Evolutionary conservation across 352 stramenopile species (phyloP).

Genomic region (Phytophthora pluvialis): DNA sequence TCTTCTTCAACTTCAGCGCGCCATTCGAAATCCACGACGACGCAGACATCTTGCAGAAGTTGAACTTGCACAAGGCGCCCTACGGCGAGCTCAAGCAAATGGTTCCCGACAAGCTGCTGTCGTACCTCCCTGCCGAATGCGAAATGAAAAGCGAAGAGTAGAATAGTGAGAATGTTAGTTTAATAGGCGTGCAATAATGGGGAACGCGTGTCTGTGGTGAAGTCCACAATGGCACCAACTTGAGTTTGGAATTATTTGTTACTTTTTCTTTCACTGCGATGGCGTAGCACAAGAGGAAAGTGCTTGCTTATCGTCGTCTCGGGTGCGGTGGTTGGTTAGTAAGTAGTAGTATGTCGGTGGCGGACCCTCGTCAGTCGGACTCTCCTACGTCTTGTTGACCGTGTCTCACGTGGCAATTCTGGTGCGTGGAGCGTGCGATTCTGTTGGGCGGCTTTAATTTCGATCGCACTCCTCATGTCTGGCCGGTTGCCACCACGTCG

Average conservation of each 20-base stretch:
- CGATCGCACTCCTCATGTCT: slow-evolving; percentile 21
- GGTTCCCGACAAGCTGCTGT: slow-evolving; percentile 78
- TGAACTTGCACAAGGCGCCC: slow-evolving; percentile 89
- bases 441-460: too few relatives aligned
- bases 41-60: slow-evolving; percentile 95
- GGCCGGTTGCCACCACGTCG: slow-evolving; percentile 43
- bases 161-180: slow-evolving; percentile 23
- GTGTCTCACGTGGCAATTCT: too few relatives aligned
- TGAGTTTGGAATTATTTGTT: slow-evolving; percentile 20
- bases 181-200: slow-evolving; percentile 26
- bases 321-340: background rate
- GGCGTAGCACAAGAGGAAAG: slow-evolving; percentile 8
- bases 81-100: slow-evolving; percentile 74
- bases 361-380: slow-evolving; percentile 1
- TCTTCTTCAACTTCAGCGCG: slow-evolving; percentile 97
- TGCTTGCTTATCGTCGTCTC: slow-evolving; percentile 9
- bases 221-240: slow-evolving; percentile 11
- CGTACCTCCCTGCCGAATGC: slow-evolving; percentile 80
- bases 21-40: slow-evolving; percentile 98
- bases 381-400: too few relatives aligned
- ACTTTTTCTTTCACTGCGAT: slow-evolving; percentile 17
- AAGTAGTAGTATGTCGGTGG: background rate
- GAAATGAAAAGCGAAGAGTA: slow-evolving; percentile 75
- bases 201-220: slow-evolving; percentile 1
- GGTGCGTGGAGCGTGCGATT: too few relatives aligned